Evolutionary conservation across 805 yeast species (phyloP).

Genomic region (Candida hungchunana): DNA sequence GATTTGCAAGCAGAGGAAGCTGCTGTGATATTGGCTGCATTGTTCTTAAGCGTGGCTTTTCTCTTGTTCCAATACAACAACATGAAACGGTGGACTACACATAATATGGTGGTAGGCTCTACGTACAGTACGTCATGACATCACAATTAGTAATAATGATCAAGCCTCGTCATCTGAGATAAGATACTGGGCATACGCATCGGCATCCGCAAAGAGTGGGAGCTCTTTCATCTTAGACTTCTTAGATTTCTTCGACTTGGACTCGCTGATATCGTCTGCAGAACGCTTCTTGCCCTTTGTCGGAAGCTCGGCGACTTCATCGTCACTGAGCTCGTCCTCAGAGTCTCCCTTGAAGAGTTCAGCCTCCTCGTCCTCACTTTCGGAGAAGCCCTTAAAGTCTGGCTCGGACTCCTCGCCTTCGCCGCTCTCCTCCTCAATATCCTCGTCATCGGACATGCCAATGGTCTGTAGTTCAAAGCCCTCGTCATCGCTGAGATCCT

Average conservation of each 20-base stretch:
- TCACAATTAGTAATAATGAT: no score
- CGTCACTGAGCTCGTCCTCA: constrained; percentile 36
- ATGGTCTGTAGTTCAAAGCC: constrained; percentile 18
- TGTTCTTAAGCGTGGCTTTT: no score
- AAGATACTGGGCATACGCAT: constrained; percentile 74
- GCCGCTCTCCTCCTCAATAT: constrained; percentile 31
- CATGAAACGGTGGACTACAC: no score
- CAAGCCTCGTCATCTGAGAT: constrained; percentile 48
- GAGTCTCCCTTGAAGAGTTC: constrained; percentile 34
- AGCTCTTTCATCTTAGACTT: constrained; percentile 58
- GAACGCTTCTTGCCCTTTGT: constrained; percentile 29
- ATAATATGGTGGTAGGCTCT: no score
- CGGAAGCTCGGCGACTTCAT: constrained; percentile 21
- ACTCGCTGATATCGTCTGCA: constrained; percentile 18
- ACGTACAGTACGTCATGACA: no score
- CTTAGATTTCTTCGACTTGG: constrained; percentile 33
- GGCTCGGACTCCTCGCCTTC: constrained; percentile 32
- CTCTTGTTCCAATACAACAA: no score
- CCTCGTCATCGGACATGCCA: constrained; percentile 26
- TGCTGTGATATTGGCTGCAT: no score
- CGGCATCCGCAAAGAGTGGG: constrained; percentile 86
- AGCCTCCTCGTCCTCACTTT: constrained; percentile 34
- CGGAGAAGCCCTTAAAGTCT: constrained; percentile 31
- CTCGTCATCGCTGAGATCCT: constrained; percentile 15
- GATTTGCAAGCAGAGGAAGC: no score